Conservation (phyloP, 495 filamentous ascomycete species). For the Thozetella sp. region DNA sequence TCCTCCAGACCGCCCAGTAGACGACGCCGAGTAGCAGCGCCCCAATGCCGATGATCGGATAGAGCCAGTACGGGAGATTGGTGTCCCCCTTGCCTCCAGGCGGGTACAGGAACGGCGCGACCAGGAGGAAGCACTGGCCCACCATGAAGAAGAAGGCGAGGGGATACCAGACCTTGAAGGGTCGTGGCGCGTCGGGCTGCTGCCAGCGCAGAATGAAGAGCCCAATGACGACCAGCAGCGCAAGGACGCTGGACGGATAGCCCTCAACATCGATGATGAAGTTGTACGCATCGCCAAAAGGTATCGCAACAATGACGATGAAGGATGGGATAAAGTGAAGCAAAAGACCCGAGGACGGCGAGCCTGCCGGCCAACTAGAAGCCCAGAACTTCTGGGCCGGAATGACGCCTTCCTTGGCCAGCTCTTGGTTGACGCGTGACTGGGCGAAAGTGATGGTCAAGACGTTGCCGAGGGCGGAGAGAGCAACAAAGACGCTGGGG, state of each 20-base stretch:
- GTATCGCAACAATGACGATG: slow-evolving; percentile 30
- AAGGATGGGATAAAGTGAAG: slow-evolving; percentile 32
- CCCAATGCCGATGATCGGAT: slow-evolving; percentile 32
- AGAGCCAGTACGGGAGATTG: slow-evolving; percentile 37
- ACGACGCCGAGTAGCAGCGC: slow-evolving; percentile 25
- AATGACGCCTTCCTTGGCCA: slow-evolving; percentile 53
- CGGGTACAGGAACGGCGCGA: slow-evolving; percentile 39
- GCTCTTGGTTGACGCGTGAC: slow-evolving; percentile 32
- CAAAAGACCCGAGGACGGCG: slow-evolving; percentile 25
- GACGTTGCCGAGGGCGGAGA: slow-evolving; percentile 44
- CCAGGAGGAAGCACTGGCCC: slow-evolving; percentile 34
- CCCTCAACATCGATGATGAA: slow-evolving; percentile 34
- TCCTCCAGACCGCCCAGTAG: slow-evolving; percentile 37
- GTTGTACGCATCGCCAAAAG: slow-evolving; percentile 7
- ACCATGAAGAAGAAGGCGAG: slow-evolving; percentile 36
- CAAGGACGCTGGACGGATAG: slow-evolving; percentile 31
- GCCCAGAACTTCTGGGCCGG: slow-evolving; percentile 49
- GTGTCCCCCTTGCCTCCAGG: slow-evolving; percentile 34
- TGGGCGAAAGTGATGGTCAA: slow-evolving; percentile 55
- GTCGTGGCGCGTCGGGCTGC: slow-evolving; percentile 4
- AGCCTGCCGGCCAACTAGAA: slow-evolving; percentile 47
- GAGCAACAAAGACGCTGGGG: not conserved
- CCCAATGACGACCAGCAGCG: slow-evolving; percentile 30
- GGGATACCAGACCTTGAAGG: slow-evolving; percentile 18
- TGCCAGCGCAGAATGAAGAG: slow-evolving; percentile 31